A percentile compares a stretch with the other conserved stretches of the same genome.
These are phyloP conservation scores for Pythium pyrilobum DNA, from an alignment of 352 stramenopile species.

Conservation along the genomic window DNA sequence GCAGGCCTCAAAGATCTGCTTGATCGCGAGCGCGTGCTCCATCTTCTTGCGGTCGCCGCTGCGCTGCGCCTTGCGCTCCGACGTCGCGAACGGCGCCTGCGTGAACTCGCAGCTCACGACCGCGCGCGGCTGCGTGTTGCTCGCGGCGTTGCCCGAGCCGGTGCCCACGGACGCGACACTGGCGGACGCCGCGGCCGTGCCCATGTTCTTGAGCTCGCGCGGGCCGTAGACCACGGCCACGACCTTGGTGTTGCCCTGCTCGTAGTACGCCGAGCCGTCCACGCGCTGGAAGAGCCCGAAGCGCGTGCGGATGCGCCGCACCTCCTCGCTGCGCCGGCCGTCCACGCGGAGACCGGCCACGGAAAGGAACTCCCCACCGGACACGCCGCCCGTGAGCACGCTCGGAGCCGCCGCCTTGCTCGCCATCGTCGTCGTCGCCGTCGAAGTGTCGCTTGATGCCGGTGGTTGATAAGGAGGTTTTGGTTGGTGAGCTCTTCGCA, in stretches of 20 bases:
- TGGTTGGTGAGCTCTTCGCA: background rate
- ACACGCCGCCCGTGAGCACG: conserved; percentile 41
- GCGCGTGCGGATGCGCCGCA: conserved; percentile 74
- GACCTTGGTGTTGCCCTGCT: conserved; percentile 90
- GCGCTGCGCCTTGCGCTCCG: conserved; percentile 74
- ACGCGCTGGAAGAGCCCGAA: conserved; percentile 84
- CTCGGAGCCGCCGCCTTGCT: conserved; percentile 55
- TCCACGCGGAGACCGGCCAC: conserved; percentile 81
- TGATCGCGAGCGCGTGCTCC: conserved; percentile 84
- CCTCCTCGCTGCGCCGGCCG: conserved; percentile 75
- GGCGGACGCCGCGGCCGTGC: conserved; percentile 21
- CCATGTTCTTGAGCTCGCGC: conserved; percentile 58
- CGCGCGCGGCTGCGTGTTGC: conserved; percentile 64
- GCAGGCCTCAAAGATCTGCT: conserved; percentile 90
- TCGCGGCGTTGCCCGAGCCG: conserved; percentile 52
- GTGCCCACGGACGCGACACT: conserved; percentile 52
- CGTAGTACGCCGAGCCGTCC: conserved; percentile 84
- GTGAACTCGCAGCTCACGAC: conserved; percentile 84
- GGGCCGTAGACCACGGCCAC: conserved; percentile 85
- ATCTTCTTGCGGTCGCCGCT: conserved; percentile 83
- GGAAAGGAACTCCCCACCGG: conserved; percentile 76
- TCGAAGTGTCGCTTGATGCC: background rate
- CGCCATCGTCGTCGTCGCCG: conserved; percentile 29
- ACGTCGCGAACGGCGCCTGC: conserved; percentile 84
- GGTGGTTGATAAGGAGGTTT: background rate